Base-by-base conservation (phyloP, 192 early-diverging fungal genomes). In the Rhizoclosmatium sp. region DNA sequence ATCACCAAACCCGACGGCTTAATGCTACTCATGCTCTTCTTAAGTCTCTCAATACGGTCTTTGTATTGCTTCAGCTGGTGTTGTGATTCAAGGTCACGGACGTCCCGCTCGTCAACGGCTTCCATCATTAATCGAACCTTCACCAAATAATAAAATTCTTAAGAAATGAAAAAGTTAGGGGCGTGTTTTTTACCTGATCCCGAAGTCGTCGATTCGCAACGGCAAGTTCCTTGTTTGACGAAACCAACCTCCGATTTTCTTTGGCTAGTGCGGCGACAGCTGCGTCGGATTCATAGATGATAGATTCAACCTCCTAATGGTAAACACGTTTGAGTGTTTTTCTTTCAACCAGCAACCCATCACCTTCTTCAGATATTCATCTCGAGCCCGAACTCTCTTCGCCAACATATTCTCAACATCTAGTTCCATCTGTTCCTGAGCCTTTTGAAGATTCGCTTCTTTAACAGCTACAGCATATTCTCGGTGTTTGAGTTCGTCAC, bases 201-300 rank as follows among this genome's bases (percentile, higher is more conserved):
- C 79, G 61, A 3, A 80, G n/a, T 42, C 59, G n/a, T 0, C 79
- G 54, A 75, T 80, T 80, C 19, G 67, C 79, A 9, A 47, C 65
- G 0, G 65, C 59, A 19, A 80, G 10, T 16, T 75, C 79, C 41
- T 75, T 80, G 12, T 75, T 68, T 46, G 46, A 59, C 10, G 23
- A 45, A 9, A 75, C 71, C 1, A 80, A 65, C 44, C 79, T 45
- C 23, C 72, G 71, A 75, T 80, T 80, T 47, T 80, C 79, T 31
- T 75, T 80, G 21, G 58, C 79, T 4, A 80, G 59, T 9, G 54
- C n/a, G 1, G 69, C 65, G 4, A 80, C 40, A 39, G 71, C 66
- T 39, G 61, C n/a, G 46, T 80, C 79, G 0, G 61, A 47, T 56
- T 65, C 31, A 3, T 39, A 21, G 4, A 80, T 75, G 44, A 80